Evolutionary conservation across 768 basidiomycete genomes (phyloP).

Genomic region (Pulveroboletus frians): DNA sequence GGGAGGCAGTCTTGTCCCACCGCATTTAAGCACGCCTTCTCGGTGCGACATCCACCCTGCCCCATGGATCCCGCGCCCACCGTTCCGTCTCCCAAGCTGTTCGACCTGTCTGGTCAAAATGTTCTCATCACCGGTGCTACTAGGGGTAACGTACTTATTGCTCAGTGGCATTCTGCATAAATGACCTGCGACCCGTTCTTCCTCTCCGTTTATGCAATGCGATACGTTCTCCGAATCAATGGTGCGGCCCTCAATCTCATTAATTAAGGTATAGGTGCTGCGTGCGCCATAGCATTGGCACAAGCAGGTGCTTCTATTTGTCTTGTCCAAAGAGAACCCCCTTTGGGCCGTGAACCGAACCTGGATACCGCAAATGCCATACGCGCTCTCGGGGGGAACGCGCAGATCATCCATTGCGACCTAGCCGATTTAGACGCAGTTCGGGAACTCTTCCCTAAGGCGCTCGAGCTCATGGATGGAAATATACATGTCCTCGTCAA

Average conservation of each 20-base stretch:
- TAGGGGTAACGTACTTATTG: slow-evolving; percentile 48
- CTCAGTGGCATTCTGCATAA: slow-evolving; percentile 7
- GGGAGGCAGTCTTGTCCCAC: neutral
- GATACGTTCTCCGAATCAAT: slow-evolving; percentile 7
- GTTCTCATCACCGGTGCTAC: slow-evolving; percentile 80
- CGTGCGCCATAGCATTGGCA: slow-evolving; percentile 51
- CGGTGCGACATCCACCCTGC: slow-evolving; percentile 2
- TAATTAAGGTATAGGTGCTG: slow-evolving; percentile 47
- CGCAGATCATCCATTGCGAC: slow-evolving; percentile 51
- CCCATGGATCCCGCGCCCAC: slow-evolving; percentile 52
- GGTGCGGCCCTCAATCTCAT: slow-evolving; percentile 2
- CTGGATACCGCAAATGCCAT: slow-evolving; percentile 35
- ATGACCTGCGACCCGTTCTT: slow-evolving; percentile 10
- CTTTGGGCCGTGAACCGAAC: slow-evolving; percentile 32
- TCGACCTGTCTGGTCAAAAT: slow-evolving; percentile 60
- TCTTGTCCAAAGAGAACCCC: slow-evolving; percentile 42
- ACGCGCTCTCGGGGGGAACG: slow-evolving; percentile 31
- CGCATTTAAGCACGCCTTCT: slow-evolving; percentile 21
- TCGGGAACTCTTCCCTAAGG: slow-evolving; percentile 43
- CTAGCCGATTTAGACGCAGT: slow-evolving; percentile 47
- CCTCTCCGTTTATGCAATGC: slow-evolving; percentile 11
- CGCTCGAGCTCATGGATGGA: slow-evolving; percentile 46
- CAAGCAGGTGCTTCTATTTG: slow-evolving; percentile 50
- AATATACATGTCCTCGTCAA: slow-evolving; percentile 63
- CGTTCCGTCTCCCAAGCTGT: slow-evolving; percentile 50